These are phyloP conservation scores for Kernera saxatilis DNA, from an alignment of 345 rosid genomes.

Conservation along the genomic window DNA sequence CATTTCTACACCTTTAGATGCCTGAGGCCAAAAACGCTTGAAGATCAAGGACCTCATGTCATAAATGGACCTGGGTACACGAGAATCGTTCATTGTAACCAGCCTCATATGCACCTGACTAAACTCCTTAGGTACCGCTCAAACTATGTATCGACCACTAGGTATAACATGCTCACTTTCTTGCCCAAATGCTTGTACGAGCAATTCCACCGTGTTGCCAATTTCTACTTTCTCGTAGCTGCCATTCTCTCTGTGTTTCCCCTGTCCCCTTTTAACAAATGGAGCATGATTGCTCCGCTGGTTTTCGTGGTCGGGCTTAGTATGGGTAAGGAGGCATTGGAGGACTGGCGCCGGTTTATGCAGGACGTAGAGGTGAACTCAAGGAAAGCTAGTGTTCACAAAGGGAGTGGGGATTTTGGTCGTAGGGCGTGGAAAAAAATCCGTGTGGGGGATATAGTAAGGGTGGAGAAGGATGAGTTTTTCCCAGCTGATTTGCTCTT, in stretches of 20 bases:
- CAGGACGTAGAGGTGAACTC: conserved; percentile 49
- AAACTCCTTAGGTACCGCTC: conserved; percentile 40
- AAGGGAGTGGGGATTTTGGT: conserved; percentile 42
- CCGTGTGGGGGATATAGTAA: conserved; percentile 59
- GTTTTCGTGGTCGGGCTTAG: conserved; percentile 62
- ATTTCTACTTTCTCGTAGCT: conserved; percentile 57
- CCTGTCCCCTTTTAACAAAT: conserved; percentile 41
- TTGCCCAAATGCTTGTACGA: conserved; percentile 66
- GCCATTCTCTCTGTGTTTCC: conserved; percentile 43
- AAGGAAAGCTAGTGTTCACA: conserved; percentile 40
- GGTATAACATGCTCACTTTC: conserved; percentile 52
- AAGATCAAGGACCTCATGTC: conserved; percentile 25
- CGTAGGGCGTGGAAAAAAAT: conserved; percentile 49
- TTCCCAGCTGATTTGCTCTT: conserved; percentile 65
- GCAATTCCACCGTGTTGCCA: conserved; percentile 81
- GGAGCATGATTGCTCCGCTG: conserved; percentile 55
- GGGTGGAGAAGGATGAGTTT: conserved; percentile 52
- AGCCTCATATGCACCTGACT: conserved; percentile 39
- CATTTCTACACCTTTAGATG: conserved; percentile 69
- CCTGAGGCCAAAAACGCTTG: conserved; percentile 26
- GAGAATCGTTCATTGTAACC: conserved; percentile 42
- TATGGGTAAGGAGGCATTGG: conserved; percentile 68
- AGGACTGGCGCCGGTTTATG: conserved; percentile 64
- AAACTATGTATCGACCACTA: conserved; percentile 61
- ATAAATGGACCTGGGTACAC: conserved; percentile 26